Base-by-base conservation (phyloP, 169 alveolate genomes). In the Plasmodium falciparum region DNA sequence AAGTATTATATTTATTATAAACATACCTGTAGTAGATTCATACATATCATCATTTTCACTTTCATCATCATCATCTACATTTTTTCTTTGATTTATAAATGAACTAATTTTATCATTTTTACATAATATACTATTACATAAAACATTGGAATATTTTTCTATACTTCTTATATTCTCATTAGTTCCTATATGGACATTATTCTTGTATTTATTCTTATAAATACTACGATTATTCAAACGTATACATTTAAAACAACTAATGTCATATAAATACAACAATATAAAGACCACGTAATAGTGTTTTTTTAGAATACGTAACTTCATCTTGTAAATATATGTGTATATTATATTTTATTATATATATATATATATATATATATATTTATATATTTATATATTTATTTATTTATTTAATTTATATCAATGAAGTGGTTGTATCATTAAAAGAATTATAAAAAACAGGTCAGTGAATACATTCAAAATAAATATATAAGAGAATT, bases 281-380 rank as follows among this genome's bases (percentile, higher is more conserved):
- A 78, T 78, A 43, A 54, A 66, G 58, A 66, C 39, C 24, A 78
- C 13, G 33, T 66, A 22, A 8, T 59, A 22, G 58, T 47, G 54
- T 22, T 52, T 65, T 66, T 78, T 78, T 66, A 78, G 65, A 78
- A 65, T 78, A 65, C 70, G 26, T 29, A 58, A 17, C 29, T 78
- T 78, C 78, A 78, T 65, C 52, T 65, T 45, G 52, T 67, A 43
- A 8, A 65, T 15, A 15, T 50, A 65, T 61, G 22, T 78, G 66
- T 67, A 62, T 73, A 74, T 74, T 66, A 33, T 66, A 6, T 43
- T 33, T 29, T 66, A 9, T 17, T 70, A 52, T 52, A 63, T n/a
- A n/a, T 76, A 72, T 49, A 63, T 43, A 62, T 76, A 65, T 70
- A 63, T 72, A 75, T 75, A 22, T 69, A 22, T 13, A 12, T 45